Conservation (phyloP, 2,329 filamentous ascomycete genomes). For the Penicillium sp. region DNA sequence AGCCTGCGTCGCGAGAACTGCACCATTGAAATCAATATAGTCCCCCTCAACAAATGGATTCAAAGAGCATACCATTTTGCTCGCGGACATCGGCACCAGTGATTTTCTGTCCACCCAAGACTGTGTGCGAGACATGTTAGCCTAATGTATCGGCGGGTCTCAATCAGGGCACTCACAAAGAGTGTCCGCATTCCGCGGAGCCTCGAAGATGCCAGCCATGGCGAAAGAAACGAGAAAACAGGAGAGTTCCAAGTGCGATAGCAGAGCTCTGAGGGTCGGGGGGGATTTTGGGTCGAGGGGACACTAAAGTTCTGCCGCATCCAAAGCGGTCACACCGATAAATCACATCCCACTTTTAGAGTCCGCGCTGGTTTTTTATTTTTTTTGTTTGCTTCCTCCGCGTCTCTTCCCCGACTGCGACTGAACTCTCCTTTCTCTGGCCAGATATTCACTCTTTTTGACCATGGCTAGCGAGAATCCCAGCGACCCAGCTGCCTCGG, state of each 20-base stretch:
- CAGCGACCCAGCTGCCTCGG: slow-evolving; percentile 24
- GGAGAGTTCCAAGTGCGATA: slow-evolving; percentile 21
- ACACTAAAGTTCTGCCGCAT: slow-evolving; percentile 41
- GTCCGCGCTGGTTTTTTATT: slow-evolving; percentile 20
- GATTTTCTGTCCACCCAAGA: slow-evolving; percentile 96
- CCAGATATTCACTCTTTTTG: slow-evolving; percentile 15
- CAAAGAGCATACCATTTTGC: slow-evolving; percentile 68
- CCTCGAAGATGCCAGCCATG: slow-evolving; percentile 96
- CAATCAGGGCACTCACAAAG: slow-evolving; percentile 56
- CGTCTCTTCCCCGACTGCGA: slow-evolving; percentile 9
- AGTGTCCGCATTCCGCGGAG: slow-evolving; percentile 84
- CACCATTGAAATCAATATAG: slow-evolving; percentile 8
- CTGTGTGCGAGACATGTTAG: slow-evolving; percentile 43
- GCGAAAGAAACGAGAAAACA: slow-evolving; percentile 19
- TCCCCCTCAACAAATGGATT: slow-evolving; percentile 3
- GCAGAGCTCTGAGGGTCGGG: slow-evolving; percentile 28
- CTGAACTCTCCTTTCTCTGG: slow-evolving; percentile 16
- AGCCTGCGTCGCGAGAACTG: slow-evolving; percentile 88
- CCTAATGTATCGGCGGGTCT: slow-evolving; percentile 9
- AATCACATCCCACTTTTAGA: slow-evolving; percentile 41
- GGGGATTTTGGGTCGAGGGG: slow-evolving; percentile 22
- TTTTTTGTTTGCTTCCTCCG: slow-evolving; percentile 3
- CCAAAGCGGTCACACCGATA: slow-evolving; percentile 34
- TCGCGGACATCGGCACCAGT: slow-evolving; percentile 94
- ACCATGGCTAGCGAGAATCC: slow-evolving; percentile 32